Evolutionary conservation across 768 basidiomycete species (phyloP).

Genomic region (Strobilomyces confusus): DNA sequence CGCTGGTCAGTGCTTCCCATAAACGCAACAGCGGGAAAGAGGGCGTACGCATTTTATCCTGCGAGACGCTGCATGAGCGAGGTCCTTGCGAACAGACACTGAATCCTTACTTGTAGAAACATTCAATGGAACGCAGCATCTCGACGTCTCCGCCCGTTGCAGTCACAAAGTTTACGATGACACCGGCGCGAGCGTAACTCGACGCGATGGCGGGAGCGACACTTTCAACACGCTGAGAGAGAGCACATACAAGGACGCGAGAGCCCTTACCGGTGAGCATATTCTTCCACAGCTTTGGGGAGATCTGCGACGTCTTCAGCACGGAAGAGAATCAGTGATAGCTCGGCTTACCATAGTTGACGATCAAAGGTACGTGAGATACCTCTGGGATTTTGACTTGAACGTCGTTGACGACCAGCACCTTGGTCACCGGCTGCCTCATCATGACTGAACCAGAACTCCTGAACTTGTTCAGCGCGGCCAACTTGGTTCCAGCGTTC

Average conservation of each 20-base stretch:
- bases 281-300: constrained; percentile 95
- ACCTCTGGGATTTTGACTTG: constrained; percentile 89
- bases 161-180: constrained; percentile 95
- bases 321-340: neutral
- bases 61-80: constrained; percentile 12
- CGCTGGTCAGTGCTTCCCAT: constrained; percentile 19
- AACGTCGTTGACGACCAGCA: constrained; percentile 91
- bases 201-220: constrained; percentile 87
- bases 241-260: neutral
- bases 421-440: constrained; percentile 64
- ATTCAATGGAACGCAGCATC: constrained; percentile 97
- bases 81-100: neutral
- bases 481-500: constrained; percentile 76
- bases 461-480: constrained; percentile 83
- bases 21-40: neutral
- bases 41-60: constrained; percentile 87
- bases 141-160: constrained; percentile 98
- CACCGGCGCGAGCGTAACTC: constrained; percentile 79
- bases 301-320: constrained; percentile 51
- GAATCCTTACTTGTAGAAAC: constrained; percentile 84
- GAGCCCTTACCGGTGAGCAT: constrained; percentile 78
- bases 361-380: constrained; percentile 84
- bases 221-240: constrained; percentile 35
- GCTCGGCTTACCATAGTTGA: constrained; percentile 77
- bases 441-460: constrained; percentile 49